A percentile compares a stretch with the other conserved stretches of the same genome.
Evolutionary conservation across 2,329 filamentous ascomycete genomes (phyloP).

Genomic region (Trichoderma arundinaceum): DNA sequence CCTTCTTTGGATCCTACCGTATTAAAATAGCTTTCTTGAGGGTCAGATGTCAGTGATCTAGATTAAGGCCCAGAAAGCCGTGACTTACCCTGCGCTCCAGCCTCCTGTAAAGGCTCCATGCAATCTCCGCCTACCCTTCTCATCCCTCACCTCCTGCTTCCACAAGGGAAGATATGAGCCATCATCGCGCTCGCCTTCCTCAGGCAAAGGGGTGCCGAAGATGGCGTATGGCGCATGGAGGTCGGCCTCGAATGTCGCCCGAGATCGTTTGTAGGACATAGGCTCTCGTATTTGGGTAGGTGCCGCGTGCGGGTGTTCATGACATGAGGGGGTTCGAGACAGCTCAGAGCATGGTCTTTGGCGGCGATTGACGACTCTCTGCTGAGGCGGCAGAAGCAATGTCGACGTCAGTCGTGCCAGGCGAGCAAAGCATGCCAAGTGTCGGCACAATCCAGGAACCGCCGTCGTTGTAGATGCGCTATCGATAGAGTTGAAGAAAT

Average conservation of each 20-base stretch:
- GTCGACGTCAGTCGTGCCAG: not conserved
- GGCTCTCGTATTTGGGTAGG: conserved; percentile 29
- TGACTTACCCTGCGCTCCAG: conserved; percentile 86
- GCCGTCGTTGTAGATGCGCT: conserved; percentile 13
- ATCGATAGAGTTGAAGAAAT: conserved; percentile 25
- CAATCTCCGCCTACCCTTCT: conserved; percentile 84
- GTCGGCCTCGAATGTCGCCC: conserved; percentile 78
- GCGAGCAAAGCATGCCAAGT: not conserved
- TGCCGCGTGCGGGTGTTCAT: not conserved
- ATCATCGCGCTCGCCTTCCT: conserved; percentile 83
- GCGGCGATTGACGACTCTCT: not conserved
- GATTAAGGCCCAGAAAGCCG: not conserved
- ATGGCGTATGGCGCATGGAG: conserved; percentile 74
- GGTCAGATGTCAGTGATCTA: conserved; percentile 19
- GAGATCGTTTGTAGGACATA: conserved; percentile 83
- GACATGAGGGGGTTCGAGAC: not conserved
- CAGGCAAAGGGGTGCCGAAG: conserved; percentile 85
- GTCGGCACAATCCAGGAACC: conserved; percentile 15
- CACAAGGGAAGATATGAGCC: conserved; percentile 93
- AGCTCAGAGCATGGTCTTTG: not conserved
- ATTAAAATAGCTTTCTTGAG: conserved; percentile 79
- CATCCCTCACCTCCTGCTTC: conserved; percentile 97
- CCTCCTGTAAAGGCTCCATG: conserved; percentile 97
- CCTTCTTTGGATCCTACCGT: conserved; percentile 98
- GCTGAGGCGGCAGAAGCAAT: not conserved